Evolutionary conservation across 1,284 basidiomycete genomes (phyloP).

Genomic region (Sanguinoderma infundibulare): DNA sequence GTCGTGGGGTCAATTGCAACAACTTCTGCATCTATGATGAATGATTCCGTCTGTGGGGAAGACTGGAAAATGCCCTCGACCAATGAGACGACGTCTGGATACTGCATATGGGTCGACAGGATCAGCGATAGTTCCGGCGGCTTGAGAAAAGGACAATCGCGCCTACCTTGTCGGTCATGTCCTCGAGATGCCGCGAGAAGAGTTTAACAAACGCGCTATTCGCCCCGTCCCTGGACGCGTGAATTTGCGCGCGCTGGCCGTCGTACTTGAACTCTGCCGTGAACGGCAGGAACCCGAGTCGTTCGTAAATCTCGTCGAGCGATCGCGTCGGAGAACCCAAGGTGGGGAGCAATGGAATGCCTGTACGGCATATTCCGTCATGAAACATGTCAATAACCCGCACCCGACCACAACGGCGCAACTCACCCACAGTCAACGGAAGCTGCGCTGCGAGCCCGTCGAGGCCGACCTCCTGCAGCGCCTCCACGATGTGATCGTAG

Average conservation of each 20-base stretch:
- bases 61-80: conserved; percentile 52
- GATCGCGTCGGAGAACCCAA: conserved; percentile 88
- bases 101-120: conserved; percentile 51
- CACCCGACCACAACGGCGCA: conserved; percentile 13
- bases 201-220: conserved; percentile 61
- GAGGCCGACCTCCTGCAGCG: conserved; percentile 66
- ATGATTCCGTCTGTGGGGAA: conserved; percentile 60
- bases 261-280: conserved; percentile 94
- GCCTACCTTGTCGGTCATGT: conserved; percentile 85
- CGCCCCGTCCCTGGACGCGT: conserved; percentile 55
- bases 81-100: conserved; percentile 82
- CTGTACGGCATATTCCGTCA: conserved; percentile 37
- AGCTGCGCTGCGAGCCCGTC: conserved; percentile 68
- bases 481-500: conserved; percentile 79
- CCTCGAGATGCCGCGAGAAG: conserved; percentile 90
- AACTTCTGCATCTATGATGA: conserved; percentile 89
- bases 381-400: conserved; percentile 5
- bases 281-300: conserved; percentile 75
- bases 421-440: conserved; percentile 75
- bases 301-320: conserved; percentile 81
- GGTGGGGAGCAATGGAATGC: conserved; percentile 72
- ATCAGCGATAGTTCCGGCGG: conserved; percentile 16
- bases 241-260: conserved; percentile 88
- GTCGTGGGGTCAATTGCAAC: conserved; percentile 76
- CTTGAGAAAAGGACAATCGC: conserved; percentile 8